These are phyloP conservation scores for Rhynchosporium secalis DNA, from an alignment of 2,329 filamentous ascomycete species.

Conservation along the genomic window DNA sequence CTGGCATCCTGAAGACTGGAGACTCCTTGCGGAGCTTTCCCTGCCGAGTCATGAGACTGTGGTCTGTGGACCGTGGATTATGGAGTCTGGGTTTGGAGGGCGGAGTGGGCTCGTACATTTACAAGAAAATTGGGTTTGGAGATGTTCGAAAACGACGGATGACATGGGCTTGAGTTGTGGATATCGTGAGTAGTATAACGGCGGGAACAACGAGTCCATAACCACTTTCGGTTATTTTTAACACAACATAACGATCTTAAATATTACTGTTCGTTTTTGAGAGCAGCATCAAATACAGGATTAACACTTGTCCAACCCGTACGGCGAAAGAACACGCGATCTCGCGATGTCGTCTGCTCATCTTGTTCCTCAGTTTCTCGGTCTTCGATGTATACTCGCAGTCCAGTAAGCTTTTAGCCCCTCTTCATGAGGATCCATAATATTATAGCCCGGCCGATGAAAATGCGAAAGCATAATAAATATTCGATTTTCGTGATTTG, in stretches of 20 bases:
- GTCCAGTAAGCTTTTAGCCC: conserved; percentile 6
- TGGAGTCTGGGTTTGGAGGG: conserved; percentile 15
- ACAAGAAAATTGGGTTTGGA: too few species aligned
- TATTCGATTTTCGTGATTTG: too few species aligned
- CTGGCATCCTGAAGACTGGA: not conserved
- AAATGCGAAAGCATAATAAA: too few species aligned
- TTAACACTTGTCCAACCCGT: not conserved
- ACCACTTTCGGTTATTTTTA: too few species aligned
- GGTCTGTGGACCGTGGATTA: conserved; percentile 1
- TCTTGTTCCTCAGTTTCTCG: not conserved
- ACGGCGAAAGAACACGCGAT: not conserved
- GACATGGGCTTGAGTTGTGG: not conserved
- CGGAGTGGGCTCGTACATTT: not conserved
- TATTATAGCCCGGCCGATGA: too few species aligned
- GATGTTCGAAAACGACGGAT: not conserved
- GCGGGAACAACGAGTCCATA: too few species aligned
- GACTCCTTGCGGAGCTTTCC: conserved; percentile 9
- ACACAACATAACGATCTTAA: too few species aligned
- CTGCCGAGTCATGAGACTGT: conserved; percentile 9
- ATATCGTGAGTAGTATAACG: not conserved
- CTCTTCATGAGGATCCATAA: conserved; percentile 5
- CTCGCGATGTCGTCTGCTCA: not conserved
- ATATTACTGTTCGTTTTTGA: too few species aligned
- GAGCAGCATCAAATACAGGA: too few species aligned
- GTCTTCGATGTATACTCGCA: not conserved